Conservation (phyloP, 1,284 basidiomycete species). For the Trametes hirsuta region DNA sequence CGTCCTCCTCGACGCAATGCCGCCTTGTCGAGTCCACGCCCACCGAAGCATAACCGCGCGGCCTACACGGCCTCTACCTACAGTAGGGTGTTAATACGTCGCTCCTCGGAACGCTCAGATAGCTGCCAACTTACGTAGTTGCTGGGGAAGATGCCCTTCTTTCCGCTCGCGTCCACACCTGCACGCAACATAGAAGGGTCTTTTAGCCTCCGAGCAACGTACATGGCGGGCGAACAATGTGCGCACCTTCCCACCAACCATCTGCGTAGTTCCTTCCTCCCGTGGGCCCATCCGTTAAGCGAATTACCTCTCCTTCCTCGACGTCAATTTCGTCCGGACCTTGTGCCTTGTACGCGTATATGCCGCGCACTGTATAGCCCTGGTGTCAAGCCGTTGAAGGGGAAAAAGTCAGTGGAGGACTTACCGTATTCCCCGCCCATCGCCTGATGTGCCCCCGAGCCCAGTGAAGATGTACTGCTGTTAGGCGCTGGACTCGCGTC, state of each 20-base stretch:
- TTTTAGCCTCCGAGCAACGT: constrained; percentile 12
- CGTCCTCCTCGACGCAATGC: constrained; percentile 10
- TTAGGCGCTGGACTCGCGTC: constrained; percentile 26
- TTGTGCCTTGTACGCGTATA: constrained; percentile 72
- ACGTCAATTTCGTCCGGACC: constrained; percentile 73
- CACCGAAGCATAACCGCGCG: background rate
- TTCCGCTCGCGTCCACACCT: constrained; percentile 64
- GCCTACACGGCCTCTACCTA: constrained; percentile 20
- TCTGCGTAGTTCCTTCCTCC: constrained; percentile 70
- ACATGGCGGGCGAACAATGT: constrained; percentile 1
- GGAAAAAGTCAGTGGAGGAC: constrained; percentile 1
- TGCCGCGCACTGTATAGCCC: constrained; percentile 56
- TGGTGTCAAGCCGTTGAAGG: background rate
- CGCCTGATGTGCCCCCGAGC: constrained; percentile 31
- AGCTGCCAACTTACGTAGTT: constrained; percentile 68
- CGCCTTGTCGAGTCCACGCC: background rate
- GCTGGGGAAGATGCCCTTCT: constrained; percentile 80
- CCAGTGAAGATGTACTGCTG: constrained; percentile 10
- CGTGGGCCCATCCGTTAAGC: constrained; percentile 60
- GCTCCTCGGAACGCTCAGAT: constrained; percentile 4
- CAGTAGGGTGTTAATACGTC: background rate
- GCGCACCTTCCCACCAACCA: constrained; percentile 83
- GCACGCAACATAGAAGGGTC: constrained; percentile 23
- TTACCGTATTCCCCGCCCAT: constrained; percentile 48
- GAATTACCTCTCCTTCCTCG: constrained; percentile 60